Conservation (phyloP, 345 rosid genomes). For the Eucalyptus curtisii region DNA sequence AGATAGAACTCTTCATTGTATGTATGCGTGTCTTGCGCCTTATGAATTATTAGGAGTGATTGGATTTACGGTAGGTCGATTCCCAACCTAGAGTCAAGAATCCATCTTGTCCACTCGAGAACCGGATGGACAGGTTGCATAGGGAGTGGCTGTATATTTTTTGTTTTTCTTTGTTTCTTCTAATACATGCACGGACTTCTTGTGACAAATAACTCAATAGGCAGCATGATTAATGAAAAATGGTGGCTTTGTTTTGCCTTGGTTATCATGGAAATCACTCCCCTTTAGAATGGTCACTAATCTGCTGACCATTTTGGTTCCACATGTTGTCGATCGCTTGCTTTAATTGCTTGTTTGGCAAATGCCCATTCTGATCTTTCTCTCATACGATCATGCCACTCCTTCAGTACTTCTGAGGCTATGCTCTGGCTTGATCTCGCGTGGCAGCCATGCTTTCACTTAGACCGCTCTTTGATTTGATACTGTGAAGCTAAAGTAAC, state of each 20-base stretch:
- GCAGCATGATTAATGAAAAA: not conserved
- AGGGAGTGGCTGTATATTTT: not conserved
- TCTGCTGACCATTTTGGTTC: not conserved
- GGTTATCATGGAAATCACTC: not conserved
- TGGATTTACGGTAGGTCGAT: rapidly evolving
- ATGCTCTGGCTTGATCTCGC: not conserved
- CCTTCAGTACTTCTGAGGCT: not conserved
- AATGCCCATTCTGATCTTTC: not conserved
- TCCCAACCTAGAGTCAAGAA: rapidly evolving
- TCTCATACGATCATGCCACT: not conserved
- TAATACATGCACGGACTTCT: not conserved
- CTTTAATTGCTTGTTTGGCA: not conserved
- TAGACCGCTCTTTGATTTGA: not conserved
- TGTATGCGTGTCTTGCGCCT: not conserved
- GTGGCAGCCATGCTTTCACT: not conserved
- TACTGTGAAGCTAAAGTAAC: not conserved
- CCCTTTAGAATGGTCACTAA: too few species aligned
- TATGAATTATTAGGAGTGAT: not conserved
- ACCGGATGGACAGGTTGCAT: rapidly evolving
- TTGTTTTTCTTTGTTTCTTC: not conserved
- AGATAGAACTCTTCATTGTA: not conserved
- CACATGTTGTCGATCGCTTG: not conserved
- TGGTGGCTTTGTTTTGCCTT: not conserved
- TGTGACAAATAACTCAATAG: not conserved
- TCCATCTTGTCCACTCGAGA: not conserved